Evolutionary conservation across 176 grass and related monocot genomes (phyloP).

Genomic region (Paspalum vaginatum): DNA sequence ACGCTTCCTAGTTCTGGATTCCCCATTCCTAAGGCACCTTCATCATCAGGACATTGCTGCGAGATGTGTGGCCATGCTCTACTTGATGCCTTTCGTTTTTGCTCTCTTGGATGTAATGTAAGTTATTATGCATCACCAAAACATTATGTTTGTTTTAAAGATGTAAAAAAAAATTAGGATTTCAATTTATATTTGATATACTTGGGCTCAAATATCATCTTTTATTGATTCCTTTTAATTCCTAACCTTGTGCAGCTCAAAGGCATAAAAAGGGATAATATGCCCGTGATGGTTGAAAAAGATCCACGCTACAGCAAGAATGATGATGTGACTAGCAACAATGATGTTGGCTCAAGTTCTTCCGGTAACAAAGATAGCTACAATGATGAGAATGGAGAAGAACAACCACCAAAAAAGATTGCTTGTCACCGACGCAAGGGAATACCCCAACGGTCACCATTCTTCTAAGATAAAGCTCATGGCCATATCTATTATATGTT

Average conservation of each 20-base stretch:
- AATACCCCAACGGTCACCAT: slow-evolving; percentile 61
- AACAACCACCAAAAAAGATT: background rate
- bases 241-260: slow-evolving; percentile 33
- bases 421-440: slow-evolving; percentile 54
- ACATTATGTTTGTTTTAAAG: background rate
- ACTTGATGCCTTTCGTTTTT: slow-evolving; percentile 34
- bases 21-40: background rate
- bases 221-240: background rate
- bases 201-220: too few species aligned
- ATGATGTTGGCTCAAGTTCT: background rate
- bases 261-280: slow-evolving; percentile 49
- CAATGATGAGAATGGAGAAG: background rate
- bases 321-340: background rate
- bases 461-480: slow-evolving; percentile 17
- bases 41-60: slow-evolving; percentile 37
- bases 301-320: background rate
- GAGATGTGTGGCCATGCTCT: slow-evolving; percentile 55
- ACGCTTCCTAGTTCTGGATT: slow-evolving; percentile 32
- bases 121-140: background rate
- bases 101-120: slow-evolving; percentile 63
- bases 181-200: background rate
- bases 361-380: background rate
- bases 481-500: background rate
- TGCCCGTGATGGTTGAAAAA: background rate
- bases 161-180: background rate